Evolutionary conservation across 176 grass and related monocot species (phyloP), one percentile per base, ranked within the genome.

Genomic region (Oryza coarctata): DNA sequence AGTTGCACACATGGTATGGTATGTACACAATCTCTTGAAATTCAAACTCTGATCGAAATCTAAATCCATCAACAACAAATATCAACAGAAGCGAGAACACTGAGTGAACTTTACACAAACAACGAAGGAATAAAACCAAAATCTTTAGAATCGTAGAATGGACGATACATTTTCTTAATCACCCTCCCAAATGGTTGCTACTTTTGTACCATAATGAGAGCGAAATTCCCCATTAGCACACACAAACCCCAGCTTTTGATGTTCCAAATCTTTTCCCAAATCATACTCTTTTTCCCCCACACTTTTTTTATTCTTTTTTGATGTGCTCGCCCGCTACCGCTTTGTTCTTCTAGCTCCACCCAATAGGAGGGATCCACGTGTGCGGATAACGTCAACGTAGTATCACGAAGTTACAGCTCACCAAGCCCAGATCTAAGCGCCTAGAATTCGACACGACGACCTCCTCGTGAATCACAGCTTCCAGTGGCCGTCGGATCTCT

Each of bases 401-500:
- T 3, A 57, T 73, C 31, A 14, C 6, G 50, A 75, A 50, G 55
- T 38, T 61, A 82, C 73, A 78, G 47, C 71, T 85, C 32, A 58
- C 77, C 71, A 85, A 89, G 12, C 6, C 77, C 83, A 82, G 88
- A 86, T 90, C 88, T 86, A 77, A 38, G 39, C 79, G 68, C 73
- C 79, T 89, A 22, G 49, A 39, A 11, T 31, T 68, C 74, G 80
- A 83, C 80, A 62, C 73, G 80, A 77, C 80, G 68, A 44, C 74
- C 63, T 50, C 64, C 50, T 76, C 52, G 65, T 58, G 58, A 30
- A 22, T 90, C 80, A 90, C 36, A 83, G 47, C 74, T 79, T 90
- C 5, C 20, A 22, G 0, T 62, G 68, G 40, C 84, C 83, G 73
- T 80, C 73, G 63, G 86, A 91, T 79, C 76, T 63, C 3, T 20